These are phyloP conservation scores for Blumeria graminis DNA, from an alignment of 2,329 filamentous ascomycete species.

Conservation along the genomic window DNA sequence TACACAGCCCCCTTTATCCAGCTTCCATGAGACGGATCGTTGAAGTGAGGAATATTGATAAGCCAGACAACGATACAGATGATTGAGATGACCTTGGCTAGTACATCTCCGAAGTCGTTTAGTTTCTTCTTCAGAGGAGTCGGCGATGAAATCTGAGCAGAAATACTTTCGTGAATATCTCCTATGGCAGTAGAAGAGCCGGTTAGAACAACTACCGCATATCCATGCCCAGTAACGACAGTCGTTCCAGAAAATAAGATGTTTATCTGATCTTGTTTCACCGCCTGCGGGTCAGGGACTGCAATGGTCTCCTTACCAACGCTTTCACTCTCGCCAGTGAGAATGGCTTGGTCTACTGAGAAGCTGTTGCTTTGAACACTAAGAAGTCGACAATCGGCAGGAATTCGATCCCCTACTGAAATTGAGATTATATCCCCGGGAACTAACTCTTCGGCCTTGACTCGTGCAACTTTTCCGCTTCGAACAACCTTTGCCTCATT, in stretches of 20 bases:
- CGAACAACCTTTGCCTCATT: slow-evolving; percentile 90
- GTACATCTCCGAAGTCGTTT: slow-evolving; percentile 86
- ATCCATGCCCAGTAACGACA: slow-evolving; percentile 81
- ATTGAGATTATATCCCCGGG: slow-evolving; percentile 82
- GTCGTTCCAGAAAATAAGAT: slow-evolving; percentile 98
- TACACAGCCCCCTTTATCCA: slow-evolving; percentile 97
- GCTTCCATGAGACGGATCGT: slow-evolving; percentile 72
- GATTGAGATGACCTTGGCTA: slow-evolving; percentile 94
- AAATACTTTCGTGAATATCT: slow-evolving; percentile 97
- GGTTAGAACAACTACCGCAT: slow-evolving; percentile 72
- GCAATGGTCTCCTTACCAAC: slow-evolving; percentile 57
- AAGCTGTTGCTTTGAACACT: slow-evolving; percentile 94
- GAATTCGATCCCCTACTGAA: slow-evolving; percentile 75
- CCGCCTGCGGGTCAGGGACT: slow-evolving; percentile 57
- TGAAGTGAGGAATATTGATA: slow-evolving; percentile 96
- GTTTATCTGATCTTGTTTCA: slow-evolving; percentile 93
- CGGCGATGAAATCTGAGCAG: slow-evolving; percentile 88
- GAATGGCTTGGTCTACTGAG: slow-evolving; percentile 82
- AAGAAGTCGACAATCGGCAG: slow-evolving; percentile 77
- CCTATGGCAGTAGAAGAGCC: slow-evolving; percentile 84
- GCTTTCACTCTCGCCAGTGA: slow-evolving; percentile 95
- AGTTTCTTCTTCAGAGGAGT: slow-evolving; percentile 96
- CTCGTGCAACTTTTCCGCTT: slow-evolving; percentile 44
- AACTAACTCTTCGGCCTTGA: slow-evolving; percentile 94
- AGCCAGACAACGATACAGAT: slow-evolving; percentile 95